Evolutionary conservation across 1,284 basidiomycete species (phyloP).

Genomic region (Irpex lacteus): DNA sequence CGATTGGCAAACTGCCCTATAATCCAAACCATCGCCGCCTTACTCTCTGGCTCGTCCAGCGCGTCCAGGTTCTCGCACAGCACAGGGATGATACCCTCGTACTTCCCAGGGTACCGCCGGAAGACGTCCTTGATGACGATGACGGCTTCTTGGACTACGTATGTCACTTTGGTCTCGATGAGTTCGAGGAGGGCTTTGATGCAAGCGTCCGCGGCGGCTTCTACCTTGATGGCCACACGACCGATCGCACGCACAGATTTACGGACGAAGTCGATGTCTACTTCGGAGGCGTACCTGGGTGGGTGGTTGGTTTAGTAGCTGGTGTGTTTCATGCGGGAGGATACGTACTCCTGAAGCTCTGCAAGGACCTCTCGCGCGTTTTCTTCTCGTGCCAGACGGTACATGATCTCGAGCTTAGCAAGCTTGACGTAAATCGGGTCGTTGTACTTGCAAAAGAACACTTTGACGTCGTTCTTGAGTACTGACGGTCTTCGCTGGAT

Average conservation of each 20-base stretch:
- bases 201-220: conserved; percentile 85
- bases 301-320: conserved; percentile 7
- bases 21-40: conserved; percentile 98
- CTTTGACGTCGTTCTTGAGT: conserved; percentile 95
- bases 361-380: conserved; percentile 92
- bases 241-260: conserved; percentile 98
- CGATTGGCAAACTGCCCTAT: conserved; percentile 95
- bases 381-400: conserved; percentile 86
- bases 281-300: conserved; percentile 91
- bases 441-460: conserved; percentile 99
- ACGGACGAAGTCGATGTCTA: conserved; percentile 97
- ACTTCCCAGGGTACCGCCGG: conserved; percentile 94
- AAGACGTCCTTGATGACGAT: conserved; percentile 99
- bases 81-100: conserved; percentile 92
- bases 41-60: conserved; percentile 94
- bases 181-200: conserved; percentile 86
- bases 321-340: background rate
- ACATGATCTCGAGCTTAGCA: conserved; percentile 99
- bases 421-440: conserved; percentile 99
- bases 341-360: conserved; percentile 84
- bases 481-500: conserved; percentile 93
- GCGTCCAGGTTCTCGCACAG: conserved; percentile 91
- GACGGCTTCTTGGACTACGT: conserved; percentile 96
- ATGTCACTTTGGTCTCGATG: conserved; percentile 92
- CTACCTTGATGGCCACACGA: conserved; percentile 95